Evolutionary conservation across 2,329 filamentous ascomycete genomes (phyloP).

Genomic region (Alternaria atra): DNA sequence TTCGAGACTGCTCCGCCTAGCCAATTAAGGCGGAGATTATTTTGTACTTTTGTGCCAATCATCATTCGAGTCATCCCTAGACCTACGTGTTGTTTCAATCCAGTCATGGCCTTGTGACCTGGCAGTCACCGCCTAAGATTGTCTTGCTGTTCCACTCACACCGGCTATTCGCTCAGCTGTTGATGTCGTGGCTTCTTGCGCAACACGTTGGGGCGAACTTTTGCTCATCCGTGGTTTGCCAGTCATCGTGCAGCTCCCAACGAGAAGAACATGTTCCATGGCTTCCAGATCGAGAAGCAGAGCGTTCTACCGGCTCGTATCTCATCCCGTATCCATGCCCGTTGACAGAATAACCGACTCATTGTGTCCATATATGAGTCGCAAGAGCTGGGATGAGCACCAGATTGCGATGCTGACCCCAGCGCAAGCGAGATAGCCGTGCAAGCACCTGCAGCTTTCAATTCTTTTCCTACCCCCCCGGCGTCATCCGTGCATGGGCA

Average conservation of each 20-base stretch:
- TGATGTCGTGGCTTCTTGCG: conserved; percentile 38
- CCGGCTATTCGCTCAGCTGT: conserved; percentile 21
- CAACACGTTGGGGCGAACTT: conserved; percentile 25
- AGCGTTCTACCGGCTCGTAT: conserved; percentile 35
- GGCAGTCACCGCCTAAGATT: conserved; percentile 28
- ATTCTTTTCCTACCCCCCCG: conserved; percentile 37
- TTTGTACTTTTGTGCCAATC: conserved; percentile 41
- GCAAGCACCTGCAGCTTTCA: conserved; percentile 43
- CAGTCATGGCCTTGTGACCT: conserved; percentile 34
- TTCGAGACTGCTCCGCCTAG: conserved; percentile 42
- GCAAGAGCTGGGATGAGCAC: conserved; percentile 29
- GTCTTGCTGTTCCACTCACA: conserved; percentile 20
- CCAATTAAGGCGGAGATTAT: conserved; percentile 47
- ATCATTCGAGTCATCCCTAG: conserved; percentile 26
- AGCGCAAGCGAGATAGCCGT: conserved; percentile 35
- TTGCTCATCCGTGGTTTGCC: conserved; percentile 10
- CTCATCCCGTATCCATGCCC: conserved; percentile 40
- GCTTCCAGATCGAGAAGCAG: conserved; percentile 32
- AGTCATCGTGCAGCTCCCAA: not conserved
- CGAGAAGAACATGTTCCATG: conserved; percentile 19
- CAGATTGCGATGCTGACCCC: conserved; percentile 31
- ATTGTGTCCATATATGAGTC: conserved; percentile 28
- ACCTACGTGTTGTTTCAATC: conserved; percentile 26
- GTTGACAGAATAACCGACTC: conserved; percentile 36
- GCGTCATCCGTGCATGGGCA: conserved; percentile 46